Percentiles rank a stretch among this genome's conserved stretches.
phyloP scores from a whole-genome alignment of 805 yeast genomes.

The Jamesozyma jinghongensis region DNA sequence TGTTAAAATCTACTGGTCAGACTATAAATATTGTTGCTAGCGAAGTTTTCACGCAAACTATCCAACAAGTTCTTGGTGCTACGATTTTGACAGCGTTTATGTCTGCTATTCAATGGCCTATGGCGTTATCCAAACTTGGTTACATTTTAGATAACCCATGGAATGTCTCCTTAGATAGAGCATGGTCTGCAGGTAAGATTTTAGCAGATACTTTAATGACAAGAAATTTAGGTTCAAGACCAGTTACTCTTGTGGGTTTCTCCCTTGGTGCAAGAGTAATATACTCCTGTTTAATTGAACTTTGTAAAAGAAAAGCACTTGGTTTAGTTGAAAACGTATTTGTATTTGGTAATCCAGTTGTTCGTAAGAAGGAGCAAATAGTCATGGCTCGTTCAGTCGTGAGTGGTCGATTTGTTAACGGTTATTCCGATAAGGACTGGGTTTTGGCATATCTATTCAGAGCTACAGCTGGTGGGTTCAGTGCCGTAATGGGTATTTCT shows the following conservation, averaged over 20 bases:
- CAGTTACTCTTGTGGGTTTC: conserved; percentile 86
- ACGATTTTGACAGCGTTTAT: conserved; percentile 82
- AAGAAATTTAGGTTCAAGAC: conserved; percentile 85
- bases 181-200: conserved; percentile 91
- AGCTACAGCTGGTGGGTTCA: conserved; percentile 91
- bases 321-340: conserved; percentile 86
- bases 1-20: conserved; percentile 93
- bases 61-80: conserved; percentile 91
- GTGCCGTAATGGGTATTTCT: conserved; percentile 84
- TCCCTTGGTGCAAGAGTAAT: conserved; percentile 89
- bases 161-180: conserved; percentile 94
- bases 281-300: conserved; percentile 77
- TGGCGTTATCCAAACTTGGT: conserved; percentile 81
- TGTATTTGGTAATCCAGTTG: conserved; percentile 81
- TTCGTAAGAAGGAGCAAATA: conserved; percentile 68
- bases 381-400: conserved; percentile 76
- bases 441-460: conserved; percentile 87
- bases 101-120: conserved; percentile 88
- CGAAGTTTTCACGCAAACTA: conserved; percentile 84
- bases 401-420: conserved; percentile 82
- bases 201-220: conserved; percentile 84
- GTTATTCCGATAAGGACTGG: conserved; percentile 91
- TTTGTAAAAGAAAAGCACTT: conserved; percentile 75
- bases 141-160: conserved; percentile 93
- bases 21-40: conserved; percentile 89